Evolutionary conservation across 164 flowering plant genomes (phyloP).

Genomic region (Kalanchoe fedtschenkoi): DNA sequence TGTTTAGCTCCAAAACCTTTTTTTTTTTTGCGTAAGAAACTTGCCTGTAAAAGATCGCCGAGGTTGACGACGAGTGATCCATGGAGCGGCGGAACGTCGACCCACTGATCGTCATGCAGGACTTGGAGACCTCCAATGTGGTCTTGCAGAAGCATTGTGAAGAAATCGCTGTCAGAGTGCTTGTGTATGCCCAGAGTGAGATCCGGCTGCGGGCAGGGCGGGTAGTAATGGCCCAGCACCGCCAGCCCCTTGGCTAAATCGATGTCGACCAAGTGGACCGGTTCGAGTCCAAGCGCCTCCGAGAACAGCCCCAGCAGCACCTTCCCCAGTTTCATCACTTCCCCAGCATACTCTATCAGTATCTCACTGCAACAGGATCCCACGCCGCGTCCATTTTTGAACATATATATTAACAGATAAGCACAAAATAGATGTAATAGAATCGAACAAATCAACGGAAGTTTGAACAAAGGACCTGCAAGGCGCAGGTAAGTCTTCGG

Average conservation of each 20-base stretch:
- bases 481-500: slow-evolving; percentile 4
- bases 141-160: slow-evolving; percentile 8
- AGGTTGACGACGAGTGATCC: slow-evolving; percentile 3
- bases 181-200: not conserved
- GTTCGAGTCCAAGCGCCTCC: slow-evolving; percentile 3
- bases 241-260: slow-evolving; percentile 5
- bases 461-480: slow-evolving; percentile 4
- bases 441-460: too few relatives aligned
- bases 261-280: slow-evolving; percentile 2
- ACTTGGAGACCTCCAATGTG: slow-evolving; percentile 7
- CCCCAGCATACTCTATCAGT: not conserved
- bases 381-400: not conserved
- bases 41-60: slow-evolving; percentile 8
- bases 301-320: slow-evolving; percentile 1
- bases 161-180: slow-evolving; percentile 8
- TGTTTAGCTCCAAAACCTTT: not conserved
- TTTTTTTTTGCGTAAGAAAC: not conserved
- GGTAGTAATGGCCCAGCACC: slow-evolving; percentile 4
- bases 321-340: slow-evolving; percentile 5
- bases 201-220: slow-evolving; percentile 5
- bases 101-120: slow-evolving; percentile 1
- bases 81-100: slow-evolving; percentile 6
- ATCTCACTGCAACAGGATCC: not conserved
- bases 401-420: not conserved
- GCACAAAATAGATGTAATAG: too few relatives aligned